phyloP scores from a whole-genome alignment of 2,329 filamentous ascomycete genomes.

The Immersiporthe knoxdaviesiana region DNA sequence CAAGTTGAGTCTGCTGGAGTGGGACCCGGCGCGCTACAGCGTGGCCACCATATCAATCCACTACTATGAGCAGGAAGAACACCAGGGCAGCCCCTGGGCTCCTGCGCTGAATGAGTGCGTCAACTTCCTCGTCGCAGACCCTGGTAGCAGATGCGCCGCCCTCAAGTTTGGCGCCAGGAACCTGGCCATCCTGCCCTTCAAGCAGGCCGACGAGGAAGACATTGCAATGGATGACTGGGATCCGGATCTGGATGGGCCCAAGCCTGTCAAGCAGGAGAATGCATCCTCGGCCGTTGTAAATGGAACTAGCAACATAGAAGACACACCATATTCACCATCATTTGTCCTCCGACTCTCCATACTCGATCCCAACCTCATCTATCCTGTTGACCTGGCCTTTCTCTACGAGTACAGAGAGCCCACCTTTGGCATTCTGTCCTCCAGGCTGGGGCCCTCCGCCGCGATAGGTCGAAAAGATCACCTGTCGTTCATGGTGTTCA shows the following conservation, averaged over 20 bases:
- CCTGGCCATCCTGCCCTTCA: conserved; percentile 91
- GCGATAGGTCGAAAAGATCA: conserved; percentile 84
- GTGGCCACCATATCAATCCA: conserved; percentile 93
- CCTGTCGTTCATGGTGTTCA: conserved; percentile 91
- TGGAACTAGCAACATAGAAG: conserved; percentile 54
- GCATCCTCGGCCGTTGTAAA: conserved; percentile 45
- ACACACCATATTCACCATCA: conserved; percentile 82
- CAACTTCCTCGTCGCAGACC: conserved; percentile 85
- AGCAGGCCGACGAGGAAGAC: conserved; percentile 76
- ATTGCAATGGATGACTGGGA: conserved; percentile 92
- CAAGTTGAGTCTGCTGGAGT: conserved; percentile 90
- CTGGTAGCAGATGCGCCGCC: conserved; percentile 88
- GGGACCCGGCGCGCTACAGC: conserved; percentile 79
- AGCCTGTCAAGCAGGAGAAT: conserved; percentile 51
- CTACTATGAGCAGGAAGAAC: conserved; percentile 95
- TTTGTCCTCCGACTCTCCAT: conserved; percentile 91
- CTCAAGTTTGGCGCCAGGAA: conserved; percentile 89
- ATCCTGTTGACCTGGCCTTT: conserved; percentile 90
- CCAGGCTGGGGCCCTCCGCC: conserved; percentile 71
- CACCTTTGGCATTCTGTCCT: conserved; percentile 92
- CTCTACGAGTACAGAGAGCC: conserved; percentile 96
- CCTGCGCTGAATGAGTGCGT: conserved; percentile 73
- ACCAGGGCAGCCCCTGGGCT: conserved; percentile 81
- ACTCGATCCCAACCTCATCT: conserved; percentile 82
- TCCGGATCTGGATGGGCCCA: conserved; percentile 74